These are phyloP conservation scores for Stagonosporopsis vannaccii DNA, from an alignment of 2,329 filamentous ascomycete genomes.

Conservation along the genomic window DNA sequence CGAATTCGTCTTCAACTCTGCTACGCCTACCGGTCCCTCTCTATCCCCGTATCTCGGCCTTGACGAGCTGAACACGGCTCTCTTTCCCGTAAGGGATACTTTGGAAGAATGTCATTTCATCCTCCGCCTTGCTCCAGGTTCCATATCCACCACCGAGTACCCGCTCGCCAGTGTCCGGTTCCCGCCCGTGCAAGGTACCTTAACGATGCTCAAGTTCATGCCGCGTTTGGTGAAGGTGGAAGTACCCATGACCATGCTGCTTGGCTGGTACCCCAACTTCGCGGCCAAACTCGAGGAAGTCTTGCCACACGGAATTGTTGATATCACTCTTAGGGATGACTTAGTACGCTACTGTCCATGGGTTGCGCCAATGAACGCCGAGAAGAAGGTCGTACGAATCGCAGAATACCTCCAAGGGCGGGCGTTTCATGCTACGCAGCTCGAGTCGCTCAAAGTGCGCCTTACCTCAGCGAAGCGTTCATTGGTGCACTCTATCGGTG, in stretches of 20 bases:
- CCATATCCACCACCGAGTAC: conserved; percentile 27
- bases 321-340: conserved; percentile 31
- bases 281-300: conserved; percentile 29
- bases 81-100: conserved; percentile 24
- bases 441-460: conserved; percentile 23
- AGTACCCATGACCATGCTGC: conserved; percentile 32
- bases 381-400: conserved; percentile 27
- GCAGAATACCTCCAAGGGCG: conserved; percentile 28
- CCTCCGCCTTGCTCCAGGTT: conserved; percentile 29
- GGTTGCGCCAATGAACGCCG: conserved; percentile 25
- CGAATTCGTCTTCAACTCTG: conserved; percentile 28
- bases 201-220: conserved; percentile 31
- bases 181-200: conserved; percentile 31
- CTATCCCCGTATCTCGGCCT: conserved; percentile 29
- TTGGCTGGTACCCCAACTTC: conserved; percentile 33
- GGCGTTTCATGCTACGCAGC: conserved; percentile 21
- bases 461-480: conserved; percentile 25
- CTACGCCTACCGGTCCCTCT: conserved; percentile 14
- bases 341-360: conserved; percentile 31
- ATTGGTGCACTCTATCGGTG: conserved; percentile 22
- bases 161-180: conserved; percentile 25
- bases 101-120: conserved; percentile 29
- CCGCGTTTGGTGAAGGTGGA: conserved; percentile 22
- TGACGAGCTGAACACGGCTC: conserved; percentile 30
- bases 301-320: conserved; percentile 20